Conservation (phyloP, 495 filamentous ascomycete genomes). For the Penicillium argentinense region DNA sequence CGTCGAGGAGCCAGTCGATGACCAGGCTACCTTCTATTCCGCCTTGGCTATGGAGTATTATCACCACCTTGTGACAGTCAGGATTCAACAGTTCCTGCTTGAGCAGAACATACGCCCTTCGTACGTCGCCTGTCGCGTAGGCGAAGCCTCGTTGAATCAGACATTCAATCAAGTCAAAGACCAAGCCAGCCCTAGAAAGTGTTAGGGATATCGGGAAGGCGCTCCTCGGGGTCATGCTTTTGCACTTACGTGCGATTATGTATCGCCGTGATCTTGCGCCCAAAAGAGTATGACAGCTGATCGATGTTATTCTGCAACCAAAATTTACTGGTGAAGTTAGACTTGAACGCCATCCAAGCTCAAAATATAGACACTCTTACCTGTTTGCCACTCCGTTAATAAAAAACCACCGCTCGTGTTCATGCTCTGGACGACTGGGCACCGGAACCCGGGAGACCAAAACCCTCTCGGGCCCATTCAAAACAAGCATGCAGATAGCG, state of each 20-base stretch:
- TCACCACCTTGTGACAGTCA: constrained; percentile 66
- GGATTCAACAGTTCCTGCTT: constrained; percentile 36
- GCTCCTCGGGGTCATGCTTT: too few relatives aligned
- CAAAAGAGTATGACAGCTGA: constrained; percentile 70
- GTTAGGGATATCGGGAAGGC: too few relatives aligned
- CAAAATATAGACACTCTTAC: too few relatives aligned
- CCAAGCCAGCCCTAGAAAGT: constrained; percentile 47
- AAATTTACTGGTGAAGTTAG: constrained; percentile 21
- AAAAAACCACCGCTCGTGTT: constrained; percentile 38
- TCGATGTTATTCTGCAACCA: constrained; percentile 69
- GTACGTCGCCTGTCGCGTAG: constrained; percentile 70
- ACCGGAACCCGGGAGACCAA: constrained; percentile 28
- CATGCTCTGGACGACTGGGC: constrained; percentile 17
- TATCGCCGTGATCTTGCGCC: constrained; percentile 72
- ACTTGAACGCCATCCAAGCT: too few relatives aligned
- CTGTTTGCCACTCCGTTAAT: constrained; percentile 40
- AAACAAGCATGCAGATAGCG: constrained; percentile 40
- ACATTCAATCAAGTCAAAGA: constrained; percentile 76
- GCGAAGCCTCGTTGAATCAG: constrained; percentile 73
- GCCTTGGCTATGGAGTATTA: constrained; percentile 81
- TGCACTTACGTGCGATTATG: constrained; percentile 70
- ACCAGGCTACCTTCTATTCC: constrained; percentile 74
- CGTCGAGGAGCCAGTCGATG: constrained; percentile 76
- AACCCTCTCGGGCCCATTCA: constrained; percentile 39
- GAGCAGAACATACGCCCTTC: constrained; percentile 38